These are phyloP conservation scores for Blastocladiella emersonii DNA, from an alignment of 371 early-diverging fungal species.

Conservation along the genomic window DNA sequence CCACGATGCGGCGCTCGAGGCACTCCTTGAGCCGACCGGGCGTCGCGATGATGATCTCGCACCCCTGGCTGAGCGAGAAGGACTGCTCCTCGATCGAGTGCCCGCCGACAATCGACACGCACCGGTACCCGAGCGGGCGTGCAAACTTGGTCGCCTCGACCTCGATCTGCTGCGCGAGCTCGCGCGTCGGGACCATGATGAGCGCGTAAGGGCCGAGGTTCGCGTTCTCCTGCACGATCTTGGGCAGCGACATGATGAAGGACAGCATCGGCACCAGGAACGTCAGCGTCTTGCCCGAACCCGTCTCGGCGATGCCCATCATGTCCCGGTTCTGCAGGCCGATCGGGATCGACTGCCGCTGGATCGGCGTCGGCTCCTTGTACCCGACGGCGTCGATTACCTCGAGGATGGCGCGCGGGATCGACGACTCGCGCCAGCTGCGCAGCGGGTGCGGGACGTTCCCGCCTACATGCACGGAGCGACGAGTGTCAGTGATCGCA, in stretches of 20 bases:
- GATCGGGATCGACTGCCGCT: conserved; percentile 92
- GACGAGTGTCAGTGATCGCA: too few relatives aligned
- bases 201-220: conserved; percentile 81
- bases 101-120: conserved; percentile 89
- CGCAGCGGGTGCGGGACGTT: conserved; percentile 85
- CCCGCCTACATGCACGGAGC: conserved; percentile 36
- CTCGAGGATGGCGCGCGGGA: conserved; percentile 49
- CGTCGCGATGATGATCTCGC: conserved; percentile 91
- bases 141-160: conserved; percentile 76
- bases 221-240: conserved; percentile 53
- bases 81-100: conserved; percentile 77
- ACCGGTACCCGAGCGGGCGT: conserved; percentile 56
- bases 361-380: conserved; percentile 94
- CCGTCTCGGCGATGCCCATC: conserved; percentile 97
- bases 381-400: conserved; percentile 71
- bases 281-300: conserved; percentile 94
- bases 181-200: conserved; percentile 92
- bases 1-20: conserved; percentile 65
- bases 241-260: conserved; percentile 68
- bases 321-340: conserved; percentile 84
- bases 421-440: conserved; percentile 68
- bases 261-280: conserved; percentile 92
- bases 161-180: conserved; percentile 90
- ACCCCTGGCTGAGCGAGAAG: conserved; percentile 68
- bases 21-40: conserved; percentile 91